Evolutionary conservation across 257 asterid genomes (phyloP).

Genomic region (Linderniella brevidens): DNA sequence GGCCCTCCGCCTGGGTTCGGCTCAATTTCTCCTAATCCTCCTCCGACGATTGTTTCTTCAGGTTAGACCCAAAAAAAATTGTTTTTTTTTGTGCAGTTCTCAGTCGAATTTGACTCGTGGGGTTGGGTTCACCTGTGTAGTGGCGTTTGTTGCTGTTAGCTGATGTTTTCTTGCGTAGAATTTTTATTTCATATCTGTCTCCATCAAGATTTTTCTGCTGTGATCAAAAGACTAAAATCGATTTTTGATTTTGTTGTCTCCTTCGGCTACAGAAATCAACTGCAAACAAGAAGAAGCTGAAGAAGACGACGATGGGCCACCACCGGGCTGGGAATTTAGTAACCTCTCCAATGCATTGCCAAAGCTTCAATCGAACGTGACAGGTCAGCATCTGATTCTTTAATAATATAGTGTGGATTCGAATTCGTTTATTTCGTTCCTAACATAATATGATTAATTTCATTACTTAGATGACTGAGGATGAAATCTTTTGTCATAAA

Average conservation of each 20-base stretch:
- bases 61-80: conserved; percentile 16
- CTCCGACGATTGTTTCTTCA: conserved; percentile 11
- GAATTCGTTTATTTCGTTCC: conserved; percentile 5
- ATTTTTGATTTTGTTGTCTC: conserved; percentile 27
- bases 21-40: conserved; percentile 18
- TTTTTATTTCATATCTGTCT: too few species aligned
- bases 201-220: too few species aligned
- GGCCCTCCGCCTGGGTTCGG: conserved; percentile 86
- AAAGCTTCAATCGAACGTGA: conserved; percentile 12
- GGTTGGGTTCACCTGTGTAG: not conserved
- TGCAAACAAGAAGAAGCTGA: conserved; percentile 22
- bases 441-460: conserved; percentile 3
- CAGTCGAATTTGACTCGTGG: not conserved
- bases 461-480: not conserved
- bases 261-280: conserved; percentile 11
- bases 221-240: too few species aligned
- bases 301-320: conserved; percentile 54
- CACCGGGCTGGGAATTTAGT: conserved; percentile 46
- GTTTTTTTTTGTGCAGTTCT: not conserved
- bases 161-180: too few species aligned
- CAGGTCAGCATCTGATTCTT: conserved; percentile 17
- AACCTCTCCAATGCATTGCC: conserved; percentile 24
- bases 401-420: conserved; percentile 9
- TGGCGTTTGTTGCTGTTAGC: too few species aligned
- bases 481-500: not conserved